Evolutionary conservation across 345 rosid species (phyloP).

Genomic region (Salix brachista): DNA sequence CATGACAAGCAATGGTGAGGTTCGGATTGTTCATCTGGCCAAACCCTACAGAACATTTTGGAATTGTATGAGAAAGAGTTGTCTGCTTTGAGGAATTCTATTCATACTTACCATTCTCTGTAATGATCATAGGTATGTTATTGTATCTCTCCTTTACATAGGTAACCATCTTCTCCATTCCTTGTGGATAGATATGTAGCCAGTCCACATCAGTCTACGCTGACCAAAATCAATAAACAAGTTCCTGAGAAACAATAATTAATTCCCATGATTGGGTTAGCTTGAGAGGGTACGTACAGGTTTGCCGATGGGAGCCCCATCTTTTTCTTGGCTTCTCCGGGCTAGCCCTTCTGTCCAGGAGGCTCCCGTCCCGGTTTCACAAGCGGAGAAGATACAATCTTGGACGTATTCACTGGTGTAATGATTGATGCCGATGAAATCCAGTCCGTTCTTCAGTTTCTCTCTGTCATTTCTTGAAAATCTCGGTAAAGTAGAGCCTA

Average conservation of each 20-base stretch:
- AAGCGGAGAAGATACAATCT: constrained; percentile 7
- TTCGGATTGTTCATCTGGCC: constrained; percentile 10
- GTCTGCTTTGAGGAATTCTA: too few relatives aligned
- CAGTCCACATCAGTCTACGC: constrained; percentile 26
- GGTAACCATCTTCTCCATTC: constrained; percentile 40
- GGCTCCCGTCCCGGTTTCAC: background rate
- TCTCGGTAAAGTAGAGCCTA: constrained; percentile 9
- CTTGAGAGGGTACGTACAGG: background rate
- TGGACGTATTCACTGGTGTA: constrained; percentile 11
- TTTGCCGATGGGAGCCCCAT: constrained; percentile 11
- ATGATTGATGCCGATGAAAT: constrained; percentile 20
- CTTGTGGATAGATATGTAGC: constrained; percentile 44
- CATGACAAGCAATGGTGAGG: constrained; percentile 12
- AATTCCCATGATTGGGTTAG: too few relatives aligned
- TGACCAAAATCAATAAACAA: background rate
- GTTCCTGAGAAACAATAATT: too few relatives aligned
- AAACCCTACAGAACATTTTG: constrained; percentile 18
- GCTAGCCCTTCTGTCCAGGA: constrained; percentile 10
- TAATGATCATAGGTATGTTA: constrained; percentile 49
- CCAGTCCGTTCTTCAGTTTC: constrained; percentile 12
- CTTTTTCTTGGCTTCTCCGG: background rate
- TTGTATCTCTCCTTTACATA: constrained; percentile 42
- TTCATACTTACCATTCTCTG: constrained; percentile 44
- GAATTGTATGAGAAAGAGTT: background rate
- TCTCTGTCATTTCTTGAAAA: constrained; percentile 9